Base-by-base conservation (phyloP, 129 eudicot species). In the Chrysanthemum makinoi region DNA sequence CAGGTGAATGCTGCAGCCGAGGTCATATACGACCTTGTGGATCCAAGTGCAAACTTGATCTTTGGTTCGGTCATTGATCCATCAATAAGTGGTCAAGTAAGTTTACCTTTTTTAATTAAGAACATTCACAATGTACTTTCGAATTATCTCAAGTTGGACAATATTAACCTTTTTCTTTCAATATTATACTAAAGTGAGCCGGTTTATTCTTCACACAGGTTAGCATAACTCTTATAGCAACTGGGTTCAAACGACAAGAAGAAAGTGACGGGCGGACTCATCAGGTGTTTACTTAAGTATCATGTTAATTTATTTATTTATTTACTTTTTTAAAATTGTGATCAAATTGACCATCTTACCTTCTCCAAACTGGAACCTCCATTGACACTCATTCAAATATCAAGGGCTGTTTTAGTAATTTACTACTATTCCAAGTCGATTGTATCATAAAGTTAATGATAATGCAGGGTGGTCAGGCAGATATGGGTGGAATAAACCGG, bases 1-100 rank as follows among this genome's bases (percentile, higher is more conserved):
- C 78, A 94, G 99, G 97, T 94, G 71, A 87, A 90, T 80, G 93
- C 96, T 72, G 99, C 99, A 62, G 99, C 99, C 2, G 99, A 94
- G 69, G 96, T 94, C 48, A 94, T 94, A 80, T 85, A 90, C 57
- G 97, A 90, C 80, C 91, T 94, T 66, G 97, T 94, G 62, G 97
- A 94, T 86, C 98, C 99, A 6, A 86, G 87, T 74, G 99, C 96
- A 76, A 94, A 94, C 81, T 80, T 94, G 75, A 94, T 94, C 20
- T 90, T 94, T 69, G 99, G 99, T 49, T 90, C 97, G 0, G 99
- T 94, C 43, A 77, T 86, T 71, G 99, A 94, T 68, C 95, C 96
- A 39, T 83, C 96, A 15, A 81, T 90, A 62, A 87, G 78, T 71
- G 97, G 96, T 70, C 97, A 94, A 80, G 99, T 94, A 78, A 83